These are phyloP conservation scores for Cadophora sp. DNA, from an alignment of 2,329 filamentous ascomycete genomes.

Conservation along the genomic window DNA sequence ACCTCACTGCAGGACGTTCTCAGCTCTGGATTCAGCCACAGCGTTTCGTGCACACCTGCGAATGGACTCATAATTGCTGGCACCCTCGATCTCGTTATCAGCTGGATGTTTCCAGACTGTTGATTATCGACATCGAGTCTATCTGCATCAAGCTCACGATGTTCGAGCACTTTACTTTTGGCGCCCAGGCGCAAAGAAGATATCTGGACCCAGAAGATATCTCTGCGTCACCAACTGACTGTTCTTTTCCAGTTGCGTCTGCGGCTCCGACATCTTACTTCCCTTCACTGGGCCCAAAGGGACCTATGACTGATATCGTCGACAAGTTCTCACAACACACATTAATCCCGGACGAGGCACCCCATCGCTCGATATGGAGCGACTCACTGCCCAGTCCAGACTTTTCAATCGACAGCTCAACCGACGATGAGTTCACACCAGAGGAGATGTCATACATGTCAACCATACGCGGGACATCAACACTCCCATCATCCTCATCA, in stretches of 20 bases:
- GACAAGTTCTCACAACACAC: slow-evolving; percentile 27
- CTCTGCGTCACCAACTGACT: slow-evolving; percentile 37
- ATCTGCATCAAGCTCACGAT: slow-evolving; percentile 28
- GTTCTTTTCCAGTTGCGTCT: slow-evolving; percentile 31
- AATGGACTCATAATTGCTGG: slow-evolving; percentile 33
- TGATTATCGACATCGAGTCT: slow-evolving; percentile 12
- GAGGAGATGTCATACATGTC: slow-evolving; percentile 31
- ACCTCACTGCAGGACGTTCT: slow-evolving; percentile 5
- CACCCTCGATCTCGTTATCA: slow-evolving; percentile 11
- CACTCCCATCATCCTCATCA: slow-evolving; percentile 14
- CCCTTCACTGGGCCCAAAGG: neutral
- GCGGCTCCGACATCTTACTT: slow-evolving; percentile 19
- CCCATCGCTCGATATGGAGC: slow-evolving; percentile 31
- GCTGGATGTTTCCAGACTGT: neutral
- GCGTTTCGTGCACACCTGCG: slow-evolving; percentile 27
- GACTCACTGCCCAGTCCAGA: slow-evolving; percentile 26
- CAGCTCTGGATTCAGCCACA: slow-evolving; percentile 31
- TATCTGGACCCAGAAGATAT: slow-evolving; percentile 19
- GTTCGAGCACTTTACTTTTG: slow-evolving; percentile 41
- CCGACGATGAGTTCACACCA: slow-evolving; percentile 19
- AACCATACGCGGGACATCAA: slow-evolving; percentile 21
- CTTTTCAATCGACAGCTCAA: slow-evolving; percentile 15
- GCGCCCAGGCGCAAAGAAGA: slow-evolving; percentile 31
- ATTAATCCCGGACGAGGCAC: slow-evolving; percentile 27
- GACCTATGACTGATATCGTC: slow-evolving; percentile 24